phyloP scores from a whole-genome alignment of 2,329 filamentous ascomycete genomes.

The Calonectria pseudoreteaudii region DNA sequence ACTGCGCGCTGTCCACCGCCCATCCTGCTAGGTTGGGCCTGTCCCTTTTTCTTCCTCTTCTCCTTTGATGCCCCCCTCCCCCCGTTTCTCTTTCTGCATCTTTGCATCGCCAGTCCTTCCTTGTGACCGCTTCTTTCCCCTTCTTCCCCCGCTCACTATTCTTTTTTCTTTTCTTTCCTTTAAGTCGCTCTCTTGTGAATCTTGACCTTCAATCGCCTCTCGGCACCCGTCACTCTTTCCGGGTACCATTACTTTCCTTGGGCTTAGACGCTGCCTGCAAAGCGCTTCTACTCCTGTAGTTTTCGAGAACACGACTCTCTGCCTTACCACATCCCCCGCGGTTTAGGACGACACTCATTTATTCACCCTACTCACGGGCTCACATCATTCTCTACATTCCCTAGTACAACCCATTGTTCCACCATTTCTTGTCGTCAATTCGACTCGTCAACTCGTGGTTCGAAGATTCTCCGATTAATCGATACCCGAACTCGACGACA shows the following conservation, averaged over 20 bases:
- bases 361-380: slow-evolving; percentile 34
- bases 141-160: slow-evolving; percentile 50
- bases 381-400: slow-evolving; percentile 36
- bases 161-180: slow-evolving; percentile 61
- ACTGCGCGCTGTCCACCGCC: slow-evolving; percentile 29
- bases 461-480: slow-evolving; percentile 20
- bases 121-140: slow-evolving; percentile 55
- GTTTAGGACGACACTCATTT: slow-evolving; percentile 49
- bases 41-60: slow-evolving; percentile 39
- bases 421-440: slow-evolving; percentile 26
- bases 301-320: slow-evolving; percentile 39
- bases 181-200: slow-evolving; percentile 63
- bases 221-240: slow-evolving; percentile 66
- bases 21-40: slow-evolving; percentile 14
- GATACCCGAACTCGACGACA: slow-evolving; percentile 30
- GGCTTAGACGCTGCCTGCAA: slow-evolving; percentile 45
- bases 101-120: slow-evolving; percentile 49
- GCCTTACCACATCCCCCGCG: slow-evolving; percentile 34
- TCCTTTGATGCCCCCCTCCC: slow-evolving; percentile 52
- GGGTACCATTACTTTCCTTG: slow-evolving; percentile 58
- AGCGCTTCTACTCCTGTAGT: slow-evolving; percentile 33
- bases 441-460: slow-evolving; percentile 25
- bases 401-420: slow-evolving; percentile 27
- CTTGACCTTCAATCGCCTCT: slow-evolving; percentile 47
- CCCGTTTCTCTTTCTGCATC: slow-evolving; percentile 51